These are phyloP conservation scores for Cercospora nicotianae DNA, from an alignment of 2,329 filamentous ascomycete species.

Conservation along the genomic window DNA sequence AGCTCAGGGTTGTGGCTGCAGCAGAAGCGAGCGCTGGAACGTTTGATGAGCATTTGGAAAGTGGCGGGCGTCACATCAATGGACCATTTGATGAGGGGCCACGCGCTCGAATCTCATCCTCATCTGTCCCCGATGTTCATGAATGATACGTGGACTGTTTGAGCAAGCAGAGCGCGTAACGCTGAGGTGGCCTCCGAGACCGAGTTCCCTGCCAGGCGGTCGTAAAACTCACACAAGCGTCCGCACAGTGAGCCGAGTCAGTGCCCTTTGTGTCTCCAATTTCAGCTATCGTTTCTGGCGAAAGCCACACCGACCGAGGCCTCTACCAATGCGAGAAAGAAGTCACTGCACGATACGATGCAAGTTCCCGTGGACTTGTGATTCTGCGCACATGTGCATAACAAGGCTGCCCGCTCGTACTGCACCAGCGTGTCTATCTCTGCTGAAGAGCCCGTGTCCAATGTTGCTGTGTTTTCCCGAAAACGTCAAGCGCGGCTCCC, in stretches of 20 bases:
- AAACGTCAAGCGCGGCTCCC: slow-evolving; percentile 13
- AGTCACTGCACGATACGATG: not conserved
- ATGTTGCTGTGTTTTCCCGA: slow-evolving; percentile 16
- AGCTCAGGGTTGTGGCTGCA: slow-evolving; percentile 16
- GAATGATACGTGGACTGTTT: not conserved
- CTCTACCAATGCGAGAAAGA: not conserved
- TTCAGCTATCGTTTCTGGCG: not conserved
- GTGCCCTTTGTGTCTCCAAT: not conserved
- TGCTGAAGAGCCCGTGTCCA: not conserved
- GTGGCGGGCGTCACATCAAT: slow-evolving; percentile 13
- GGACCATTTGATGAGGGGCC: not conserved
- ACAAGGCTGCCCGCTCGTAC: slow-evolving; percentile 4
- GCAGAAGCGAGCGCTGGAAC: not conserved
- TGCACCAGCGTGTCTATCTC: slow-evolving; percentile 7
- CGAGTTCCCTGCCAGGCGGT: slow-evolving; percentile 7
- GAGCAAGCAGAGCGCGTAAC: not conserved
- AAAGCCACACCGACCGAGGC: slow-evolving; percentile 4
- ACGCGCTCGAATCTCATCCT: not conserved
- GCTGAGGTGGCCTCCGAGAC: not conserved
- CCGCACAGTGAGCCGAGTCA: slow-evolving; percentile 7
- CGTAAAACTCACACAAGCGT: slow-evolving; percentile 13
- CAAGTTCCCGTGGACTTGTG: not conserved
- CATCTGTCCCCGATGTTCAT: not conserved
- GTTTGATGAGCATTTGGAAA: slow-evolving; percentile 13
- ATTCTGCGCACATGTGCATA: slow-evolving; percentile 2